Conservation (phyloP, 2,329 filamentous ascomycete species). For the Ustilaginoidea virens region DNA sequence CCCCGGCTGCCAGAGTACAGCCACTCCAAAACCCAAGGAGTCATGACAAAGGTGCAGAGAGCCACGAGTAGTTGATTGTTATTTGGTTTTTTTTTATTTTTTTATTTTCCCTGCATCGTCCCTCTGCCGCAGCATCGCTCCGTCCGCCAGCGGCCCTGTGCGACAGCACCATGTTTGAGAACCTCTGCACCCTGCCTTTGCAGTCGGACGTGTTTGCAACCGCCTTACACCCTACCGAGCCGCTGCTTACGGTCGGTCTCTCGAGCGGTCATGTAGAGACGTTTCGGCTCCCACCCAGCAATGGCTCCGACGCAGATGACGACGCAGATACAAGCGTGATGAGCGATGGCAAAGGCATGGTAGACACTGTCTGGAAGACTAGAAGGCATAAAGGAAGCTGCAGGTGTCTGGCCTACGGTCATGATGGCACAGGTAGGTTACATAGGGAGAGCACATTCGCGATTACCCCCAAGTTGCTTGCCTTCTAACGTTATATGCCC, state of each 20-base stretch:
- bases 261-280: slow-evolving; percentile 75
- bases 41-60: too few species aligned
- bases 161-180: slow-evolving; percentile 69
- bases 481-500: slow-evolving; percentile 1
- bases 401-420: slow-evolving; percentile 60
- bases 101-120: too few species aligned
- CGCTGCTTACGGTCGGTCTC: slow-evolving; percentile 74
- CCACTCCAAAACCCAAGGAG: too few species aligned
- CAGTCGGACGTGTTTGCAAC: slow-evolving; percentile 78
- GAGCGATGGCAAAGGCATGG: slow-evolving; percentile 52
- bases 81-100: too few species aligned
- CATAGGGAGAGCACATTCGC: slow-evolving; percentile 10
- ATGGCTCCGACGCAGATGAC: slow-evolving; percentile 32
- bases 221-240: slow-evolving; percentile 69
- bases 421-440: slow-evolving; percentile 55
- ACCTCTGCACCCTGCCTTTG: slow-evolving; percentile 77
- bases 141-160: too few species aligned
- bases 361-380: slow-evolving; percentile 77
- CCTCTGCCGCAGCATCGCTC: too few species aligned
- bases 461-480: neutral
- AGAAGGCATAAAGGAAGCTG: slow-evolving; percentile 89
- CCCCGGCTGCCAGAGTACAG: too few species aligned
- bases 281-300: slow-evolving; percentile 51
- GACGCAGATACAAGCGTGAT: slow-evolving; percentile 33
- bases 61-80: too few species aligned